Conservation (phyloP, 2,329 filamentous ascomycete species). For the Epichloe elymi region DNA sequence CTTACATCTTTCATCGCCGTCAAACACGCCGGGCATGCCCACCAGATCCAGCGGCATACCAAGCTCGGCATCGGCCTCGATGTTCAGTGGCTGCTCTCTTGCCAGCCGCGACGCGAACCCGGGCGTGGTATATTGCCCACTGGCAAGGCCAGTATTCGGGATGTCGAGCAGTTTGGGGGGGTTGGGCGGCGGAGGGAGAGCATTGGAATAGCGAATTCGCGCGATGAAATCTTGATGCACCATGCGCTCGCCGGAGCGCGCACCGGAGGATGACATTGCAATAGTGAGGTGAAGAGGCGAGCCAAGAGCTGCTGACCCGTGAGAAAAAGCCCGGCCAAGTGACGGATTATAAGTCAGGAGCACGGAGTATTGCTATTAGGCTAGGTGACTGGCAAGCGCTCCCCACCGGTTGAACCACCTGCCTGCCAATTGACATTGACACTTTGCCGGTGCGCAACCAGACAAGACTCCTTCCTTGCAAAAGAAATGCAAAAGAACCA, state of each 20-base stretch:
- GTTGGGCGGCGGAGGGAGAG: slow-evolving; percentile 88
- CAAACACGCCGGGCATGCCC: slow-evolving; percentile 86
- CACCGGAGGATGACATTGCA: slow-evolving; percentile 21
- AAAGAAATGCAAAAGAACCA: no score
- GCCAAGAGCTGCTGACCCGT: background rate
- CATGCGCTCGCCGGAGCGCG: slow-evolving; percentile 41
- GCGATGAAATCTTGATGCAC: slow-evolving; percentile 95
- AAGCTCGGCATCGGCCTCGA: slow-evolving; percentile 93
- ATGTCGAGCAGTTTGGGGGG: slow-evolving; percentile 96
- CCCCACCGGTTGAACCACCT: no score
- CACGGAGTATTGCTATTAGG: no score
- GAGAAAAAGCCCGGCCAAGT: no score
- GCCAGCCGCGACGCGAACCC: slow-evolving; percentile 81
- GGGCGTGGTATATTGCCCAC: slow-evolving; percentile 78
- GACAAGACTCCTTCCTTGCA: no score
- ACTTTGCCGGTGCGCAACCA: no score
- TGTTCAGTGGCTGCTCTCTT: slow-evolving; percentile 84
- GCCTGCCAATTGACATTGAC: no score
- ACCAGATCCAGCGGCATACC: slow-evolving; percentile 95
- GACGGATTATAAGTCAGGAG: no score
- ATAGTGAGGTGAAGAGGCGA: background rate
- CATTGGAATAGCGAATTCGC: slow-evolving; percentile 89
- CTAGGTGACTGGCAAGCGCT: no score
- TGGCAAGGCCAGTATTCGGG: slow-evolving; percentile 78
- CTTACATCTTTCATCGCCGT: slow-evolving; percentile 85